phyloP scores from a whole-genome alignment of 2,329 filamentous ascomycete genomes.

The Fusarium sublunatum region DNA sequence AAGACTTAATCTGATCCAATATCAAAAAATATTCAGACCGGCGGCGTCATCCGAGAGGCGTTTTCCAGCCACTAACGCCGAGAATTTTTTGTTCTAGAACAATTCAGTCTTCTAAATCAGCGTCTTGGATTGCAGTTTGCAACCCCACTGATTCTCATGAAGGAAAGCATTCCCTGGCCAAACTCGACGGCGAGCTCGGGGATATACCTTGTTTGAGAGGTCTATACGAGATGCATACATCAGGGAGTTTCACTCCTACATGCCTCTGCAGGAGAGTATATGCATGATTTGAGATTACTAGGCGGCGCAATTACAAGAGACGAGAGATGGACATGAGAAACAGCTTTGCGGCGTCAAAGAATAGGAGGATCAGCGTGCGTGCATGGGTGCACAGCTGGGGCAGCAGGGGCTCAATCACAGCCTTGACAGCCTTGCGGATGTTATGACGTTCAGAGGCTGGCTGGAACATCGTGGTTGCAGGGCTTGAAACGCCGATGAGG shows the following conservation, averaged over 20 bases:
- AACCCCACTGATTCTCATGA: background rate
- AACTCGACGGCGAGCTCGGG: constrained; percentile 8
- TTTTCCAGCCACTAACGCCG: constrained; percentile 15
- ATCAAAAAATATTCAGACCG: constrained; percentile 10
- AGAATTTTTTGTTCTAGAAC: constrained; percentile 37
- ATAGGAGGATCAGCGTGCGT: constrained; percentile 40
- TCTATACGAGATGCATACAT: constrained; percentile 7
- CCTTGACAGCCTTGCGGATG: constrained; percentile 29
- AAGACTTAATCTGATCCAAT: constrained; percentile 4
- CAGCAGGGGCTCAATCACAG: constrained; percentile 12
- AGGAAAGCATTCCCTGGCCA: constrained; percentile 3
- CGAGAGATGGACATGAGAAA: constrained; percentile 12
- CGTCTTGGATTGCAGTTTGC: background rate
- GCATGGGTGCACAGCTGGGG: constrained; percentile 23
- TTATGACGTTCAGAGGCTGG: constrained; percentile 27
- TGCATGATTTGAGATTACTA: constrained; percentile 2
- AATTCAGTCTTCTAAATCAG: constrained; percentile 6
- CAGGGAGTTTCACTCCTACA: constrained; percentile 24
- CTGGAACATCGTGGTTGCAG: constrained; percentile 30
- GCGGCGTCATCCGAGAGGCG: constrained; percentile 31
- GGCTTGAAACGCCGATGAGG: constrained; percentile 37
- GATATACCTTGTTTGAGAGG: constrained; percentile 14
- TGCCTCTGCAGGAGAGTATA: constrained; percentile 5
- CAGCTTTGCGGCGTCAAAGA: constrained; percentile 34
- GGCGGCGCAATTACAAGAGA: constrained; percentile 4